A percentile compares a stretch with the other conserved stretches of the same genome.
Conservation (phyloP, 2,329 filamentous ascomycete genomes). For the Metarhizium brunneum region DNA sequence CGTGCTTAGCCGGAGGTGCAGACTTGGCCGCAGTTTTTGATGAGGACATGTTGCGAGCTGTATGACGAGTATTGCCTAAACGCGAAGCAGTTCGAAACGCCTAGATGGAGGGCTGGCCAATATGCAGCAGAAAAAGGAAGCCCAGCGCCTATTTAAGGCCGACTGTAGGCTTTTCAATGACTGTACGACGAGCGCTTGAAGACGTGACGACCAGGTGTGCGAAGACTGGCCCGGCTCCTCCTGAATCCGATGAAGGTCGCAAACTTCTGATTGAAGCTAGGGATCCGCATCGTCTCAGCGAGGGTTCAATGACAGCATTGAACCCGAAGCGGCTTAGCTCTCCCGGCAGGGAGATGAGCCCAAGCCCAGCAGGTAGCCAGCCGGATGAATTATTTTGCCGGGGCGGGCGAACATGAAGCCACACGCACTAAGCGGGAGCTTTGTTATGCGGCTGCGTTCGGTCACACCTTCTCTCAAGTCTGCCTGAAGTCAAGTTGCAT, state of each 20-base stretch:
- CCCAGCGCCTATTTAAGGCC: background rate
- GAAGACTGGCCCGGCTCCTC: background rate
- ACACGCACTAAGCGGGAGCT: no score
- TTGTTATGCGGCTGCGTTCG: no score
- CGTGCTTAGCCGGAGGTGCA: slow-evolving; percentile 23
- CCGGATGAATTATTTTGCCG: slow-evolving; percentile 13
- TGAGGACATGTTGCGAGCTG: slow-evolving; percentile 21
- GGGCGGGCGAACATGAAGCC: background rate
- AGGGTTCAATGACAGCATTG: background rate
- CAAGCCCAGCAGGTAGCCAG: background rate
- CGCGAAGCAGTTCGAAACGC: background rate
- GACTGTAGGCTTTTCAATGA: background rate
- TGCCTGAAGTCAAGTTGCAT: no score
- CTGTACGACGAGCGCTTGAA: background rate
- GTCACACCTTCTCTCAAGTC: no score
- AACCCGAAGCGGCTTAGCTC: background rate
- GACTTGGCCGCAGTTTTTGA: slow-evolving; percentile 15
- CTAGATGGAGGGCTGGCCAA: background rate
- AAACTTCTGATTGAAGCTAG: slow-evolving; percentile 7
- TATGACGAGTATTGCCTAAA: background rate
- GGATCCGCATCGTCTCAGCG: slow-evolving; percentile 1
- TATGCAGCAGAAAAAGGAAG: background rate
- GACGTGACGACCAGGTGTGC: background rate
- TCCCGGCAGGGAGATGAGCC: background rate
- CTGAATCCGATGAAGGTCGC: background rate